These are phyloP conservation scores for Eutrema heterophyllum DNA, from an alignment of 345 rosid genomes.

Conservation along the genomic window DNA sequence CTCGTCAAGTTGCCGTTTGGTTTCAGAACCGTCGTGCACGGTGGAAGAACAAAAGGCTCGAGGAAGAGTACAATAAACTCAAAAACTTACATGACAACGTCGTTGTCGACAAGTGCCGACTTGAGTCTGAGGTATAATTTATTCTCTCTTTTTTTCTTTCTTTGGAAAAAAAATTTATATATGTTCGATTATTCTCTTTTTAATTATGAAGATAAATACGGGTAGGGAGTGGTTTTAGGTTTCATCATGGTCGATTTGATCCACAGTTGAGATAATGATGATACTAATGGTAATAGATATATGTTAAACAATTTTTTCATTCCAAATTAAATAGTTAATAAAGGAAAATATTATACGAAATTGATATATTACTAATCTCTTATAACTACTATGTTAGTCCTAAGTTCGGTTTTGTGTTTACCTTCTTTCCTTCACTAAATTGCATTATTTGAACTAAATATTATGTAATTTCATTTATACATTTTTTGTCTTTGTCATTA, in stretches of 20 bases:
- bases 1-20: conserved; percentile 99
- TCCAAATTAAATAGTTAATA: not conserved
- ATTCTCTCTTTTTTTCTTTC: not conserved
- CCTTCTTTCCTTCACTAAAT: too few species aligned
- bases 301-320: not conserved
- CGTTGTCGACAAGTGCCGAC: conserved; percentile 57
- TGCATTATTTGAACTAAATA: too few species aligned
- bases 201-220: too few species aligned
- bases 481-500: too few species aligned
- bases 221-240: too few species aligned
- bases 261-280: not conserved
- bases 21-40: conserved; percentile 93
- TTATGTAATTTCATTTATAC: too few species aligned
- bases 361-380: not conserved
- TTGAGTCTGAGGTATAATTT: conserved; percentile 66
- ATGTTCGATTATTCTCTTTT: too few species aligned
- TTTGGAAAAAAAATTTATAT: too few species aligned
- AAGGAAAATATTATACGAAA: not conserved
- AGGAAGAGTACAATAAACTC: conserved; percentile 61
- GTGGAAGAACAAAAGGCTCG: conserved; percentile 87
- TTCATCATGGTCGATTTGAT: not conserved
- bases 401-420: not conserved
- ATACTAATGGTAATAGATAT: not conserved
- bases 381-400: too few species aligned
- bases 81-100: conserved; percentile 46